These are phyloP conservation scores for Artemisia annua DNA, from an alignment of 129 eudicot genomes.

Conservation along the genomic window DNA sequence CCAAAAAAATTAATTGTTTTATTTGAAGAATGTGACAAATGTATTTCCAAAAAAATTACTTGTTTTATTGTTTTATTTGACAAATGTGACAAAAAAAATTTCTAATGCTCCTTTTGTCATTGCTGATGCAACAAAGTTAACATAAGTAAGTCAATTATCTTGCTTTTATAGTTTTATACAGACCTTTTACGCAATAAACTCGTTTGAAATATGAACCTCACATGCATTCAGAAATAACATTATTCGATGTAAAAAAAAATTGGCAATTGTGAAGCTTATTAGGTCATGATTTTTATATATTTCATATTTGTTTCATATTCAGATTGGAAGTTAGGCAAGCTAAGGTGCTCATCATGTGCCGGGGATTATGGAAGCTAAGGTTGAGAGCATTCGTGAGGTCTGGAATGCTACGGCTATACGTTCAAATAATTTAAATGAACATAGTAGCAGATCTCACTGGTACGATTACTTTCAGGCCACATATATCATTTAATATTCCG, in stretches of 20 bases:
- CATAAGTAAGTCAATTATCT: too few relatives aligned
- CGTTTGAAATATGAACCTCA: not conserved
- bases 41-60: too few relatives aligned
- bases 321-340: constrained; percentile 43
- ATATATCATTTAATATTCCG: too few relatives aligned
- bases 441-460: constrained; percentile 53
- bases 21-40: too few relatives aligned
- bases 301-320: not conserved
- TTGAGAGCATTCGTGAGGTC: constrained; percentile 35
- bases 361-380: constrained; percentile 49
- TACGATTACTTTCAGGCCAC: not conserved
- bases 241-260: not conserved
- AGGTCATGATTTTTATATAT: not conserved
- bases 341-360: constrained; percentile 45
- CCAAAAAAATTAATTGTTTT: too few relatives aligned
- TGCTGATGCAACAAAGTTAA: too few relatives aligned
- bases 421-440: constrained; percentile 48
- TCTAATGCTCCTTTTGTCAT: too few relatives aligned
- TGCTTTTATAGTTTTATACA: too few relatives aligned
- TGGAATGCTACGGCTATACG: constrained; percentile 48
- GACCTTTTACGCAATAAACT: not conserved
- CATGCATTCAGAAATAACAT: constrained; percentile 8
- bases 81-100: too few relatives aligned
- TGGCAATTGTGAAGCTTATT: not conserved
- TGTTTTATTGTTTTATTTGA: too few relatives aligned